Conservation (phyloP, 768 basidiomycete species). For the Suillus brevipes region DNA sequence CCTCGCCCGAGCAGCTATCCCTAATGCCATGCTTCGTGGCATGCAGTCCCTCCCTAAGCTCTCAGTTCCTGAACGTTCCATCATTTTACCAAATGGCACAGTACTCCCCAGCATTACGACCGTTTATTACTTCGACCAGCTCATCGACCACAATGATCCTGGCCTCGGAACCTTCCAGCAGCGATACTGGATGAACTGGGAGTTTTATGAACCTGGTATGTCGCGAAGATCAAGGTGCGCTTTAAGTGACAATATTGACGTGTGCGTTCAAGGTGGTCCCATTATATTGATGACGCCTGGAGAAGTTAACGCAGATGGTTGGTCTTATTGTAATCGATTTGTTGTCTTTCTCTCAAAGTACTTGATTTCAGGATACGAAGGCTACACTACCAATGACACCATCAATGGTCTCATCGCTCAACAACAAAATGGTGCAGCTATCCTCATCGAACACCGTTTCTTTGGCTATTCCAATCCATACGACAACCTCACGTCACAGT, state of each 20-base stretch:
- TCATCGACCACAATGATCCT: slow-evolving; percentile 51
- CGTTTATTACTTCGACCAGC: slow-evolving; percentile 32
- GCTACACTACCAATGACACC: slow-evolving; percentile 63
- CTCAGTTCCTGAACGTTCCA: slow-evolving; percentile 9
- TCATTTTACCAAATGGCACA: slow-evolving; percentile 28
- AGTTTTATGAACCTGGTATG: slow-evolving; percentile 58
- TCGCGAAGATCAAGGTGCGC: slow-evolving; percentile 15
- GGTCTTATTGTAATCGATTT: neutral
- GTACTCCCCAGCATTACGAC: slow-evolving; percentile 25
- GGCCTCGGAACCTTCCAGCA: slow-evolving; percentile 71
- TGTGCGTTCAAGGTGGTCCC: slow-evolving; percentile 22
- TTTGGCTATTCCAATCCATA: slow-evolving; percentile 76
- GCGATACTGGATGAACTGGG: slow-evolving; percentile 69
- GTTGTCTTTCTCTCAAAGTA: neutral
- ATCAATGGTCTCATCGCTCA: slow-evolving; percentile 67
- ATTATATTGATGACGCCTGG: slow-evolving; percentile 53
- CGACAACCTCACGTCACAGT: slow-evolving; percentile 55
- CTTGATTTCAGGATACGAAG: slow-evolving; percentile 29
- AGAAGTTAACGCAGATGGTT: slow-evolving; percentile 54
- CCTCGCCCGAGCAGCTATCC: slow-evolving; percentile 22
- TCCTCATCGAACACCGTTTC: slow-evolving; percentile 73
- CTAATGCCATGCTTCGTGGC: slow-evolving; percentile 22
- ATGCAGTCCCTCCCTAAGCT: slow-evolving; percentile 17
- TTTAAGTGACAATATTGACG: slow-evolving; percentile 19
- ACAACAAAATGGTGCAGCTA: slow-evolving; percentile 61